phyloP scores from a whole-genome alignment of 257 asterid species.

The Ophiorrhiza pumila region DNA sequence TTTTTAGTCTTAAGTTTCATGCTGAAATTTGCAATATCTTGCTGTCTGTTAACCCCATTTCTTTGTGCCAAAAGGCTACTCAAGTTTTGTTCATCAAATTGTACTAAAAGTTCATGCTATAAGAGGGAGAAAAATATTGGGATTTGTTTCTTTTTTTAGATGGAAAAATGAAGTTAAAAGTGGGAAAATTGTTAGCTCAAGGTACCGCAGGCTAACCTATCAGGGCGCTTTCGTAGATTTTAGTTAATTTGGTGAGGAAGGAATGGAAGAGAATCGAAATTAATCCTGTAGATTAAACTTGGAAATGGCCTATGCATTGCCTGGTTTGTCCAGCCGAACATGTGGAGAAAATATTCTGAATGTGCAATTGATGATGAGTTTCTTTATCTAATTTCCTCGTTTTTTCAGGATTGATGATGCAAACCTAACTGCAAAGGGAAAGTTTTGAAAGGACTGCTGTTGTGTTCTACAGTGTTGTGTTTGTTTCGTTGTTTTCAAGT shows the following conservation, averaged over 20 bases:
- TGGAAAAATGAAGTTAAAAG: neutral
- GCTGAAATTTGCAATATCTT: neutral
- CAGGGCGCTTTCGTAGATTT: neutral
- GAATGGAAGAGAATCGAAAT: neutral
- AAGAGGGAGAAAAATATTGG: neutral
- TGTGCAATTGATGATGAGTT: neutral
- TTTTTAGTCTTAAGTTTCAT: neutral
- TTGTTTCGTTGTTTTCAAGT: neutral
- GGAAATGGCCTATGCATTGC: neutral
- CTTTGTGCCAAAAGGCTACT: neutral
- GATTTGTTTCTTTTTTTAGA: neutral
- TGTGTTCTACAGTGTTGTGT: neutral
- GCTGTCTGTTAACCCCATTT: neutral
- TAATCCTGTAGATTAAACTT: neutral
- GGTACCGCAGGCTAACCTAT: neutral
- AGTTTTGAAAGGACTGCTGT: neutral
- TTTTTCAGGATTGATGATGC: neutral
- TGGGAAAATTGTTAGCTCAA: neutral
- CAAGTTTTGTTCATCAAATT: neutral
- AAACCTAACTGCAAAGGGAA: neutral
- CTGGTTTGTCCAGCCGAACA: neutral
- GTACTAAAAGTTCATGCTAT: neutral
- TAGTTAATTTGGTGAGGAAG: neutral
- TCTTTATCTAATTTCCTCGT: neutral
- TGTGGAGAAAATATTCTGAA: neutral